phyloP scores from a whole-genome alignment of 1,139 yeast species.

The Blastobotrys ciferrii region DNA sequence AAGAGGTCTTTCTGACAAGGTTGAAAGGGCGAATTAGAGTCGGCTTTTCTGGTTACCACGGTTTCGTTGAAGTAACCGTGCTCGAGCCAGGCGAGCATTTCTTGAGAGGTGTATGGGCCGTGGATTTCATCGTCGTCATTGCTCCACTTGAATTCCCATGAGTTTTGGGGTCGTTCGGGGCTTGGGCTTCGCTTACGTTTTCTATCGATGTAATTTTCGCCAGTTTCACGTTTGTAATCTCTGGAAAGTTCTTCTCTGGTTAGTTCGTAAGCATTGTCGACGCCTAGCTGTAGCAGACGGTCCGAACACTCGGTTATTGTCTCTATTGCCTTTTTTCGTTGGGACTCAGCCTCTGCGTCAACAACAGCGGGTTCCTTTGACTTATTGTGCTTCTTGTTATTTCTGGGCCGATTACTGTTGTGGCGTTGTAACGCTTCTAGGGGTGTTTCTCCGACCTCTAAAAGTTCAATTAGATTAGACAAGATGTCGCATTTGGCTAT shows the following conservation, averaged over 20 bases:
- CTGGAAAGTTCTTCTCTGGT: conserved; percentile 61
- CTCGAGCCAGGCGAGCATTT: conserved; percentile 61
- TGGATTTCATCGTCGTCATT: conserved; percentile 46
- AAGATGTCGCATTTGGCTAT: conserved; percentile 33
- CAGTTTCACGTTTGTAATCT: conserved; percentile 50
- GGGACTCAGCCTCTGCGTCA: conserved; percentile 12
- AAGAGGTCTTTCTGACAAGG: background rate
- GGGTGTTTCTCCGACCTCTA: conserved; percentile 65
- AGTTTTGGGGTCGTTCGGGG: conserved; percentile 12
- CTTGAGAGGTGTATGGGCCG: conserved; percentile 58
- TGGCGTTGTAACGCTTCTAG: conserved; percentile 50
- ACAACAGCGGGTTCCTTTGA: too few relatives aligned
- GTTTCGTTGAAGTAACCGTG: conserved; percentile 50
- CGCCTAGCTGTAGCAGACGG: conserved; percentile 37
- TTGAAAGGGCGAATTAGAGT: background rate
- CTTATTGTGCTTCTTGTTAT: conserved; percentile 17
- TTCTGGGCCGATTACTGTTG: too few relatives aligned
- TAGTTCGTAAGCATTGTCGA: conserved; percentile 50
- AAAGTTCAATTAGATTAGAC: conserved; percentile 39
- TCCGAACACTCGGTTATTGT: conserved; percentile 54
- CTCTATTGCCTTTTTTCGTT: conserved; percentile 37
- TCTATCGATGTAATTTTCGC: conserved; percentile 35
- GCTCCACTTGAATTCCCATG: conserved; percentile 65
- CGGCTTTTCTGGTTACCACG: conserved; percentile 7
- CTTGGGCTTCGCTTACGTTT: conserved; percentile 26